Evolutionary conservation across 495 filamentous ascomycete species (phyloP).

Genomic region (Aspergillus cavernicola): DNA sequence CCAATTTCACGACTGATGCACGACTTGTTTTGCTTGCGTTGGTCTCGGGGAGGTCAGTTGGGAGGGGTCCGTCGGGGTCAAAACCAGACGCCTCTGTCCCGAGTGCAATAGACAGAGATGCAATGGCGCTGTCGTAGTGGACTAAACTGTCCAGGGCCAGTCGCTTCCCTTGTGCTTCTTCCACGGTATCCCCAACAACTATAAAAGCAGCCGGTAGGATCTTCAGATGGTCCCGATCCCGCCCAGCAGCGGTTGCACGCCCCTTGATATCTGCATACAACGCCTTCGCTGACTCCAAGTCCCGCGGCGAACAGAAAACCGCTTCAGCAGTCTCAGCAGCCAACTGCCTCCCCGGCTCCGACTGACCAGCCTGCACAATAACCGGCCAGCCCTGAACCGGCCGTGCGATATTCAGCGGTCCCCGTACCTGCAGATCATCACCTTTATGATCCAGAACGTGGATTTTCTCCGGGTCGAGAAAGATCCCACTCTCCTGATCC

Average conservation of each 20-base stretch:
- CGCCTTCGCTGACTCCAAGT: conserved; percentile 44
- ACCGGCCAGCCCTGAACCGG: conserved; percentile 56
- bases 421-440: conserved; percentile 41
- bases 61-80: conserved; percentile 47
- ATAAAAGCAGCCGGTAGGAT: conserved; percentile 51
- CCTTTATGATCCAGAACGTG: conserved; percentile 50
- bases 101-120: conserved; percentile 48
- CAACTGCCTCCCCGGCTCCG: conserved; percentile 49
- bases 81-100: conserved; percentile 45
- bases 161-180: conserved; percentile 48
- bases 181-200: conserved; percentile 37
- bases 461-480: conserved; percentile 45
- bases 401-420: conserved; percentile 51
- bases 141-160: conserved; percentile 49
- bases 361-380: conserved; percentile 53
- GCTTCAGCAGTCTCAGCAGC: conserved; percentile 54
- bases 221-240: conserved; percentile 44
- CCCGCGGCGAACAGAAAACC: conserved; percentile 44
- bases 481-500: conserved; percentile 44
- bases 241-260: conserved; percentile 39
- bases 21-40: conserved; percentile 52
- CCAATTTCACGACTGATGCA: conserved; percentile 40
- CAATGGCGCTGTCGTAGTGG: conserved; percentile 54
- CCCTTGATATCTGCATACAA: conserved; percentile 52
- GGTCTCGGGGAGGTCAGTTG: conserved; percentile 45